Conservation (phyloP, 495 filamentous ascomycete species). For the Aspergillus indologenus region DNA sequence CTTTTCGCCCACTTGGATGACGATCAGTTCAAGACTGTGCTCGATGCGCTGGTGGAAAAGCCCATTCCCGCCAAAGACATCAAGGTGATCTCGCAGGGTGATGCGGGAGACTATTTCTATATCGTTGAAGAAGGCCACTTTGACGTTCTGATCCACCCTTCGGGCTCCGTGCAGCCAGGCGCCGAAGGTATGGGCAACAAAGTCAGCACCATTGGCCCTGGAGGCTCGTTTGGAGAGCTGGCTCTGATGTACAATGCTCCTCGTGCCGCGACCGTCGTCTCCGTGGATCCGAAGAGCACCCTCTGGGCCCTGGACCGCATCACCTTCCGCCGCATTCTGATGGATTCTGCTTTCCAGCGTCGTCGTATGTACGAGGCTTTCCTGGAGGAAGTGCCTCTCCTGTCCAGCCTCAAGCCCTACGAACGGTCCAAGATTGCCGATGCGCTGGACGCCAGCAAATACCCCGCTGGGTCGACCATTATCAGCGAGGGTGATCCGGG, state of each 20-base stretch:
- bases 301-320: slow-evolving; percentile 94
- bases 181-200: slow-evolving; percentile 79
- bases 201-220: slow-evolving; percentile 78
- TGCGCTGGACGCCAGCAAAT: slow-evolving; percentile 87
- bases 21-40: slow-evolving; percentile 79
- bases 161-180: slow-evolving; percentile 77
- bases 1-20: slow-evolving; percentile 93
- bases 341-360: slow-evolving; percentile 96
- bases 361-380: slow-evolving; percentile 96
- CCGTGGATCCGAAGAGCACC: slow-evolving; percentile 70
- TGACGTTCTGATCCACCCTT: slow-evolving; percentile 82
- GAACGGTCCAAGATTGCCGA: slow-evolving; percentile 97
- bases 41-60: slow-evolving; percentile 91
- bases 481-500: slow-evolving; percentile 91
- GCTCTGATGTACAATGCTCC: slow-evolving; percentile 99
- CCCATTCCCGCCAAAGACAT: slow-evolving; percentile 92
- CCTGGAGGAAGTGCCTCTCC: slow-evolving; percentile 92
- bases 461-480: slow-evolving; percentile 72
- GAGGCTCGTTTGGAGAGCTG: slow-evolving; percentile 95
- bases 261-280: slow-evolving; percentile 92
- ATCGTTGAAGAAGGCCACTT: slow-evolving; percentile 90
- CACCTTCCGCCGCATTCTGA: slow-evolving; percentile 95
- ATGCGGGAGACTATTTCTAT: slow-evolving; percentile 96
- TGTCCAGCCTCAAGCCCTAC: slow-evolving; percentile 78
- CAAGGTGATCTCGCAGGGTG: slow-evolving; percentile 94